Percentiles rank a stretch among this genome's conserved stretches.
phyloP scores from a whole-genome alignment of 345 rosid species.

The Salix koriyanagi region DNA sequence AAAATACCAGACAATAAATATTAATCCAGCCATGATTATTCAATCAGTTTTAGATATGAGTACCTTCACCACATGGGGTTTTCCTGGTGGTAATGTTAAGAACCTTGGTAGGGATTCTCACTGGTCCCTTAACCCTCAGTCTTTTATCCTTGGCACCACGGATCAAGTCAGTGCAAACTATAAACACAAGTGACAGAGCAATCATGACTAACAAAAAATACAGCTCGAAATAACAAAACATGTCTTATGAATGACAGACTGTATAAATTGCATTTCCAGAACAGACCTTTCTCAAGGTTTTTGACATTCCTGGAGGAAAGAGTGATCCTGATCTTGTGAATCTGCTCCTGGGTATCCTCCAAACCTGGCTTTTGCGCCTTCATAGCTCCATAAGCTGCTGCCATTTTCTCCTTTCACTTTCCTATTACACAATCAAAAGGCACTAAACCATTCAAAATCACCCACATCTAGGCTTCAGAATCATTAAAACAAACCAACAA shows the following conservation, averaged over 20 bases:
- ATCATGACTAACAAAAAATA: neutral
- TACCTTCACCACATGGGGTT: constrained; percentile 30
- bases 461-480: neutral
- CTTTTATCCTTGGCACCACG: constrained; percentile 29
- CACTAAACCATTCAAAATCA: neutral
- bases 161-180: constrained; percentile 24
- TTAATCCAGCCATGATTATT: neutral
- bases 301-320: constrained; percentile 72
- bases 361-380: constrained; percentile 48
- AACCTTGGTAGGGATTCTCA: constrained; percentile 28
- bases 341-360: constrained; percentile 58
- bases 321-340: constrained; percentile 74
- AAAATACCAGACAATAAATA: neutral
- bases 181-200: neutral
- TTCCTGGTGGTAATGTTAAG: constrained; percentile 26
- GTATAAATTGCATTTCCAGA: neutral
- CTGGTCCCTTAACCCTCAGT: constrained; percentile 26
- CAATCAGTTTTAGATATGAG: neutral
- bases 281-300: constrained; percentile 64
- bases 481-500: neutral
- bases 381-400: constrained; percentile 26
- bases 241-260: too few species aligned
- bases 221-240: neutral
- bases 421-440: neutral
- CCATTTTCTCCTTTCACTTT: constrained; percentile 9